A percentile compares a stretch with the other conserved stretches of the same genome.
Conservation (phyloP, 2,329 filamentous ascomycete genomes). For the Pezicula carpinea region DNA sequence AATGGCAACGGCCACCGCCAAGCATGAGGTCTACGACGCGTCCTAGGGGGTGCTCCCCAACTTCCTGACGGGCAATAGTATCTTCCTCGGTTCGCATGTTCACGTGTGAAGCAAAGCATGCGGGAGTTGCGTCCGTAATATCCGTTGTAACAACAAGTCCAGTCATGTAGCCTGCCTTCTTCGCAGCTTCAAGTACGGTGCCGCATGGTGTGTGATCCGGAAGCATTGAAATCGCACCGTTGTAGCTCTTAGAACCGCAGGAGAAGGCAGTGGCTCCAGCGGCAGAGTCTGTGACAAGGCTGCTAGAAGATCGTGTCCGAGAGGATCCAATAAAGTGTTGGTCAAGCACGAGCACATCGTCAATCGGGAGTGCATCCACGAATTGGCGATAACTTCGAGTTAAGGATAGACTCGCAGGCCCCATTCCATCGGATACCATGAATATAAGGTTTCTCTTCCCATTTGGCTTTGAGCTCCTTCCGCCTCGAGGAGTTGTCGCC, state of each 20-base stretch:
- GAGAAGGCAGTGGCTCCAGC: constrained; percentile 97
- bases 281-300: constrained; percentile 88
- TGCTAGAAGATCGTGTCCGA: constrained; percentile 77
- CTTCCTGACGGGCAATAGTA: constrained; percentile 85
- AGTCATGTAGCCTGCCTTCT: constrained; percentile 85
- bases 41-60: constrained; percentile 82
- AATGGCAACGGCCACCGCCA: constrained; percentile 89
- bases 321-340: constrained; percentile 86
- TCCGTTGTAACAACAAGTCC: constrained; percentile 93
- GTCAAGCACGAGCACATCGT: constrained; percentile 76
- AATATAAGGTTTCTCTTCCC: constrained; percentile 93
- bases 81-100: constrained; percentile 77
- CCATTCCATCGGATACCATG: constrained; percentile 99
- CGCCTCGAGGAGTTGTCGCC: constrained; percentile 34
- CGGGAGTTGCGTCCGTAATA: constrained; percentile 92
- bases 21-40: constrained; percentile 88
- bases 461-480: constrained; percentile 27
- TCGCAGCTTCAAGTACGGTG: constrained; percentile 88
- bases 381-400: constrained; percentile 84
- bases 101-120: constrained; percentile 89
- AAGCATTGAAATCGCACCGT: constrained; percentile 87
- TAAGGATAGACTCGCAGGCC: constrained; percentile 81
- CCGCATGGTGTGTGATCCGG: constrained; percentile 85
- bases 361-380: constrained; percentile 64
- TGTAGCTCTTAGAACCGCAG: constrained; percentile 91